Evolutionary conservation across 306 rosid species (phyloP), one percentile per base, ranked within the genome.

Genomic region (Abrus pulchellus): DNA sequence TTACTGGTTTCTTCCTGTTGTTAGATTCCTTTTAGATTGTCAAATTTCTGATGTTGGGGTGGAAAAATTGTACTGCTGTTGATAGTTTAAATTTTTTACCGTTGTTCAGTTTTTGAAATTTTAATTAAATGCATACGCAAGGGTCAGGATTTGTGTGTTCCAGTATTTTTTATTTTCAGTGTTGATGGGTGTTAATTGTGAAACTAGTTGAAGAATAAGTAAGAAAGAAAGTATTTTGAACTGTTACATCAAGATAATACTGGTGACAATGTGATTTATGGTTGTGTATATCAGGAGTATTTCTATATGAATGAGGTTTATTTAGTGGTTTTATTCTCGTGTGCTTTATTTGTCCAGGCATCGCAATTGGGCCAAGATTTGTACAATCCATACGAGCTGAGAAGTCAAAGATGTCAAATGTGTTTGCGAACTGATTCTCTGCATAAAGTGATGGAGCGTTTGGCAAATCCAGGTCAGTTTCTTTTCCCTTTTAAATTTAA

Each of bases 361-460:
- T 85, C 93, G 90, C 99, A 90, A 88, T 85, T 96, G 88, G 97
- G 93, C 69, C 99, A 93, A 81, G 99, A 93, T 64, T 72, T 89
- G 0, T 87, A 33, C 44, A 76, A 91, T 79, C 74, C 92, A 83
- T 87, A 74, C 61, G 97, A 93, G 85, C 86, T 78, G 62, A 90
- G 94, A 85, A 89, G 90, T 86, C 98, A 90, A 82, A 87, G 99
- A 85, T 96, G 97, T 87, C 98, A 93, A 85, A 96, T 96, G 99
- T 93, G 98, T 83, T 87, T 96, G 86, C 88, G 97, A 48, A 86
- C 93, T 20, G 99, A 96, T 88, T 88, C 97, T 2, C 85, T 96
- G 72, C 97, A 93, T 83, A 92, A 96, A 90, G 99, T 93, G 85
- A 96, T 96, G 98, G 99, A 96, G 72, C 97, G 96, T 6, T 86